Evolutionary conservation across 2,329 filamentous ascomycete species (phyloP).

Genomic region (Paraphoma sp.): DNA sequence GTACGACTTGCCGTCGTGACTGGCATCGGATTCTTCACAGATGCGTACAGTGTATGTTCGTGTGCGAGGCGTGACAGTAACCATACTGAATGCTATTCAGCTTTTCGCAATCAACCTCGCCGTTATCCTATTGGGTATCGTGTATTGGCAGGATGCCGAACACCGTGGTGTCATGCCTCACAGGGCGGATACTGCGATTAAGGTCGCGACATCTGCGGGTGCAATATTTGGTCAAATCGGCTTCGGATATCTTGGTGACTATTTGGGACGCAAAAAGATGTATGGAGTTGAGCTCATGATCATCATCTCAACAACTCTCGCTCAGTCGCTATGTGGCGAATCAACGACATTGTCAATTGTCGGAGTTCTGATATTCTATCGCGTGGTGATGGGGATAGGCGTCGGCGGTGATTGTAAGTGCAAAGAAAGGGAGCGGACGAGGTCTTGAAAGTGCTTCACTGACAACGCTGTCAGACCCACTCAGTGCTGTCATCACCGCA

Average conservation of each 20-base stretch:
- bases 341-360: slow-evolving; percentile 45
- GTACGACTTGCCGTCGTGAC: slow-evolving; percentile 78
- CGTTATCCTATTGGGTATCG: slow-evolving; percentile 75
- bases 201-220: slow-evolving; percentile 82
- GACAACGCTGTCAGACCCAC: slow-evolving; percentile 58
- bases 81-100: slow-evolving; percentile 7
- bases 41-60: slow-evolving; percentile 65
- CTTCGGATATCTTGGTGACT: slow-evolving; percentile 73
- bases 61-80: not conserved
- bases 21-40: slow-evolving; percentile 88
- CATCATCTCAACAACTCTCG: slow-evolving; percentile 49
- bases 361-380: slow-evolving; percentile 50
- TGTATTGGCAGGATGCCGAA: slow-evolving; percentile 67
- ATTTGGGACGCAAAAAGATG: slow-evolving; percentile 81
- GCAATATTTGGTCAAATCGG: slow-evolving; percentile 83
- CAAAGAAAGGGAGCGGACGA: not conserved
- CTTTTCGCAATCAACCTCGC: slow-evolving; percentile 65
- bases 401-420: slow-evolving; percentile 35
- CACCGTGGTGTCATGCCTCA: slow-evolving; percentile 63
- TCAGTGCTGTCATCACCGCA: slow-evolving; percentile 83
- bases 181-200: slow-evolving; percentile 79
- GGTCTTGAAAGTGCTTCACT: not conserved
- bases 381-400: slow-evolving; percentile 50
- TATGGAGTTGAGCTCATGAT: slow-evolving; percentile 65
- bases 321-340: slow-evolving; percentile 45